Evolutionary conservation across 2,329 filamentous ascomycete species (phyloP).

Genomic region (Fusarium subglutinans): DNA sequence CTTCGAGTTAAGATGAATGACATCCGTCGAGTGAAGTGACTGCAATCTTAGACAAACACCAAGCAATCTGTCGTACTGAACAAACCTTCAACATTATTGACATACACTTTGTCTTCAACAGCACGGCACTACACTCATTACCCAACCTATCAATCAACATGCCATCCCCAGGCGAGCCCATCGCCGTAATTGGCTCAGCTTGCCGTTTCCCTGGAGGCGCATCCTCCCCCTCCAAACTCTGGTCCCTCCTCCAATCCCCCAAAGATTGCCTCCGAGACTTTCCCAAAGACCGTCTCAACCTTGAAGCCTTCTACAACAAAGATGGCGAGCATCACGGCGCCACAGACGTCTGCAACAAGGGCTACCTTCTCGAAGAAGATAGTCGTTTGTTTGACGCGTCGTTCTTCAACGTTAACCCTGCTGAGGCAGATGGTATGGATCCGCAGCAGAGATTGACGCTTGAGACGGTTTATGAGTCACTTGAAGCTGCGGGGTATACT

Average conservation of each 20-base stretch:
- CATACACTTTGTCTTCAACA: neutral
- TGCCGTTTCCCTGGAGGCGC: constrained; percentile 33
- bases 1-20: neutral
- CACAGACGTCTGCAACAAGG: constrained; percentile 45
- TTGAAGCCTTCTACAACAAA: constrained; percentile 31
- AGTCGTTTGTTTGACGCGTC: constrained; percentile 47
- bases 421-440: constrained; percentile 52
- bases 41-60: neutral
- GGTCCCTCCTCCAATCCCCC: constrained; percentile 16
- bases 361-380: constrained; percentile 44
- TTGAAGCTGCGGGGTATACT: constrained; percentile 50
- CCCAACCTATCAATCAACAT: neutral
- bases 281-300: constrained; percentile 34
- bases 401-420: constrained; percentile 52
- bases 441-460: constrained; percentile 54
- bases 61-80: neutral
- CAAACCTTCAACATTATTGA: neutral
- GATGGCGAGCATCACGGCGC: constrained; percentile 41
- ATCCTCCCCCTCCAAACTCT: constrained; percentile 22
- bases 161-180: constrained; percentile 3
- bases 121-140: neutral
- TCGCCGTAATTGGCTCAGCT: constrained; percentile 9
- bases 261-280: constrained; percentile 2
- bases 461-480: constrained; percentile 53
- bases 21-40: neutral